A percentile compares a stretch with the other conserved stretches of the same genome.
These are phyloP conservation scores for Fonsecaea pedrosoi DNA, from an alignment of 2,329 filamentous ascomycete genomes.

Conservation along the genomic window DNA sequence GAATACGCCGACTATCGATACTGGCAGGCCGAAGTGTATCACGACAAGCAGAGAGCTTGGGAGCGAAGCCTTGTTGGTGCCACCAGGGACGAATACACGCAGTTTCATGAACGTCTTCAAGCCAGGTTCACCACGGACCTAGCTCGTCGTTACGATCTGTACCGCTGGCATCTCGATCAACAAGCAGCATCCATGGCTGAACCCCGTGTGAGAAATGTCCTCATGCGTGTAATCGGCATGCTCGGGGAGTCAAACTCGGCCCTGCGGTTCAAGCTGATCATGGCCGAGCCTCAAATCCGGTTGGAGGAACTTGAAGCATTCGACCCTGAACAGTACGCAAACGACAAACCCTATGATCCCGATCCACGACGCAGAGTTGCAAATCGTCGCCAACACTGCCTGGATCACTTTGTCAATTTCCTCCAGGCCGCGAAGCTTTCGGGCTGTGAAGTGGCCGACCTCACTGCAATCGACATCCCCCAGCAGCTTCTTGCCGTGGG, in stretches of 20 bases:
- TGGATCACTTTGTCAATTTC: constrained; percentile 34
- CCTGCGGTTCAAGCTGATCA: constrained; percentile 33
- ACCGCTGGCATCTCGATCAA: constrained; percentile 36
- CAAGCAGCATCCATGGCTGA: constrained; percentile 31
- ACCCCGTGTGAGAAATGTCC: constrained; percentile 7
- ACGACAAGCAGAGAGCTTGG: constrained; percentile 30
- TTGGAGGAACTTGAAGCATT: constrained; percentile 35
- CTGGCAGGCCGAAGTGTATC: constrained; percentile 34
- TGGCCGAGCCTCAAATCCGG: constrained; percentile 34
- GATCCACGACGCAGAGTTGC: constrained; percentile 30
- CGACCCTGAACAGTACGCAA: constrained; percentile 23
- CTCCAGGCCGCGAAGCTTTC: constrained; percentile 27
- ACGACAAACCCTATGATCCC: constrained; percentile 26
- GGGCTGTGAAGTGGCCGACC: constrained; percentile 9
- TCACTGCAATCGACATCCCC: constrained; percentile 30
- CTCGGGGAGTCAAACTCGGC: constrained; percentile 19
- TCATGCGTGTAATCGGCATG: constrained; percentile 21
- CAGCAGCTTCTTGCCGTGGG: constrained; percentile 25
- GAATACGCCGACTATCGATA: constrained; percentile 37
- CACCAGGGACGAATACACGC: constrained; percentile 23
- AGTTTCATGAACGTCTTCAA: constrained; percentile 33
- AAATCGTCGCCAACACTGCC: constrained; percentile 30
- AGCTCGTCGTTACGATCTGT: constrained; percentile 29
- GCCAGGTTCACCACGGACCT: constrained; percentile 32
- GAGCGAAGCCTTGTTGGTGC: constrained; percentile 19